A percentile compares a stretch with the other conserved stretches of the same genome.
Evolutionary conservation across 352 stramenopile species (phyloP).

Genomic region (Globisporangium nagaii): DNA sequence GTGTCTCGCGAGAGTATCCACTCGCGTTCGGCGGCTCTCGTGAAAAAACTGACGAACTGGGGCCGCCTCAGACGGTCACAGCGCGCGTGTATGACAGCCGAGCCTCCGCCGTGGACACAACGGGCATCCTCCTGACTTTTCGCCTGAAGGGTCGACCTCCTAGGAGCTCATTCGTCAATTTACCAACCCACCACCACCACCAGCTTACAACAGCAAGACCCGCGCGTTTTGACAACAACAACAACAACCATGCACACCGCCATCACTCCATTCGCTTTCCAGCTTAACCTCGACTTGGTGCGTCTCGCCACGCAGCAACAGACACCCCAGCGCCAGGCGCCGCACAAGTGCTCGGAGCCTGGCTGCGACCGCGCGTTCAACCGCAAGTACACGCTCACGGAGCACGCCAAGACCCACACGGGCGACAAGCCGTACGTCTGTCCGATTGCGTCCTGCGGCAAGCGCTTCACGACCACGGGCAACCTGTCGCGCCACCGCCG

Average conservation of each 20-base stretch:
- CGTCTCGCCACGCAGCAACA: not conserved
- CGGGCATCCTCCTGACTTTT: no score
- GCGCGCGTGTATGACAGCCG: no score
- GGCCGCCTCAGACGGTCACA: no score
- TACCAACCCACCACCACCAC: not conserved
- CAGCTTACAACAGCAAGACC: no score
- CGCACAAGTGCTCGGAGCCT: constrained; percentile 16
- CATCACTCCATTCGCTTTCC: not conserved
- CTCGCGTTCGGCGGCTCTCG: no score
- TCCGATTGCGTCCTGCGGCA: constrained; percentile 27
- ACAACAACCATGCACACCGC: not conserved
- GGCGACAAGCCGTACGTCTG: constrained; percentile 46
- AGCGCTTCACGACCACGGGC: constrained; percentile 45
- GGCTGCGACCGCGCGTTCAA: constrained; percentile 24
- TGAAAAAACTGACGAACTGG: no score
- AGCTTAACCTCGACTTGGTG: constrained; percentile 1
- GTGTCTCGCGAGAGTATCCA: no score
- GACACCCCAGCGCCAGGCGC: not conserved
- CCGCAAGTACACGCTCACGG: constrained; percentile 41
- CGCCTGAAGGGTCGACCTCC: no score
- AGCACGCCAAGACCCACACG: constrained; percentile 54
- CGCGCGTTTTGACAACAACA: no score
- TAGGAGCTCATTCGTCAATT: constrained; percentile 1
- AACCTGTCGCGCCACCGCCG: constrained; percentile 48
- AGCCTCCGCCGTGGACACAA: no score